These are phyloP conservation scores for Xylariaceae sp. DNA, from an alignment of 2,329 filamentous ascomycete genomes.

Conservation along the genomic window DNA sequence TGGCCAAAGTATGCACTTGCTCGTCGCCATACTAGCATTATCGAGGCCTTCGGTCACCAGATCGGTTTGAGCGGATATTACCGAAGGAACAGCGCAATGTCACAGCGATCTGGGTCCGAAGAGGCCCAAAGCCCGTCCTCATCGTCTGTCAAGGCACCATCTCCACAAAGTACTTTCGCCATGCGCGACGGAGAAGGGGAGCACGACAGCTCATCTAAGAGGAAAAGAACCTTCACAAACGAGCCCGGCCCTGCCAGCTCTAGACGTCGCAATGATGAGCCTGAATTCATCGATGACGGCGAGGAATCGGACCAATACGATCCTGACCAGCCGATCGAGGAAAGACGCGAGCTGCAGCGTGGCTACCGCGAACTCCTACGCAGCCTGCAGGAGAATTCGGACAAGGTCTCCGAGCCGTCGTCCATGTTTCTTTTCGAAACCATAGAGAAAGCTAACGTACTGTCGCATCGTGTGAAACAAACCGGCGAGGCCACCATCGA, in stretches of 20 bases:
- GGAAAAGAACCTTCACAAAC: conserved; percentile 28
- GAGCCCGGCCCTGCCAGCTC: conserved; percentile 24
- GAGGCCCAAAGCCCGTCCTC: neutral
- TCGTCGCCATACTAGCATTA: too few species aligned
- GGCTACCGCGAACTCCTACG: conserved; percentile 63
- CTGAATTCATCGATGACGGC: conserved; percentile 15
- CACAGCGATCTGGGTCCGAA: neutral
- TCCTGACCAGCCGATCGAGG: conserved; percentile 72
- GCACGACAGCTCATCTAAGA: conserved; percentile 23
- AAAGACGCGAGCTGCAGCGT: conserved; percentile 66
- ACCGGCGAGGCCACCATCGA: conserved; percentile 89
- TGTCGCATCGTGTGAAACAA: conserved; percentile 69
- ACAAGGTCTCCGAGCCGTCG: conserved; percentile 63
- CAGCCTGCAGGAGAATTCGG: conserved; percentile 56
- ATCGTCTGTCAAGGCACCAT: conserved; percentile 17
- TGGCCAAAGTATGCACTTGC: too few species aligned
- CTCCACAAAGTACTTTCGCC: conserved; percentile 23
- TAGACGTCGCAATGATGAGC: conserved; percentile 28
- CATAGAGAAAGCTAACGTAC: conserved; percentile 59
- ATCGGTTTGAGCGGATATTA: too few species aligned
- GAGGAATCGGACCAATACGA: conserved; percentile 56
- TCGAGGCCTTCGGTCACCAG: too few species aligned
- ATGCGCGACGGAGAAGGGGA: conserved; percentile 29
- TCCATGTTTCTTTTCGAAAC: conserved; percentile 61
- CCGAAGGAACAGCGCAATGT: too few species aligned